Evolutionary conservation across 1,284 basidiomycete genomes (phyloP), one percentile per base, ranked within the genome.

Genomic region (Ceratobasidium sp.): DNA sequence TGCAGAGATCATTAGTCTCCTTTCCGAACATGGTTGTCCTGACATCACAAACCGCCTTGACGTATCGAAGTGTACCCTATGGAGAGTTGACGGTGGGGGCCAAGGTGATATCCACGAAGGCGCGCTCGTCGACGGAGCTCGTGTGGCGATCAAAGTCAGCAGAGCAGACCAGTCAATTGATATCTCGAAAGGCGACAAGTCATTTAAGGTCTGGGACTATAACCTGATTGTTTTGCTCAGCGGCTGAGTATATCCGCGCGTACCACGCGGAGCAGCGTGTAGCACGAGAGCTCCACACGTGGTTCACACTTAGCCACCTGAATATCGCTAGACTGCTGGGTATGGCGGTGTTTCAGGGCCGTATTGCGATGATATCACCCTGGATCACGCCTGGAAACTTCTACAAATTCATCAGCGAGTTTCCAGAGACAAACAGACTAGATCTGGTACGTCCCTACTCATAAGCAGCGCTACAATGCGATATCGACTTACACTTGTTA

Each of bases 251-350:
- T n/a, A 26, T 56, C 23, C 2, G 9, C 20, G 7, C 26, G 4
- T 33, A 33, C 4, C 1, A 33, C 33, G 33, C 15, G 39, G 26
- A 33, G 7, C 49, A 77, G 73, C 60, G 73, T 5, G 15, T 53
- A 13, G 63, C 44, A 7, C 60, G 73, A 44, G 73, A 67, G 44
- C 61, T 77, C 26, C 20, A 64, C 2, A 42, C 39, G 18, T 77
- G 73, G 73, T 44, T 53, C 18, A 67, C 46, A 20, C 42, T 53
- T 10, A n/a, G 63, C 10, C 73, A 77, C n/a, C 9, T 15, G n/a
- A 66, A 77, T 49, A 64, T 67, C 26, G 53, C 61, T 13, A n/a
- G 44, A 26, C 33, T 77, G 12, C 44, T 66, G 10, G 73, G 73
- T 2, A 39, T 63, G 60, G 60, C 33, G 3, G 33, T 33, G 10